These are phyloP conservation scores for Trifolium fragiferum DNA, from an alignment of 306 rosid genomes.

Conservation along the genomic window DNA sequence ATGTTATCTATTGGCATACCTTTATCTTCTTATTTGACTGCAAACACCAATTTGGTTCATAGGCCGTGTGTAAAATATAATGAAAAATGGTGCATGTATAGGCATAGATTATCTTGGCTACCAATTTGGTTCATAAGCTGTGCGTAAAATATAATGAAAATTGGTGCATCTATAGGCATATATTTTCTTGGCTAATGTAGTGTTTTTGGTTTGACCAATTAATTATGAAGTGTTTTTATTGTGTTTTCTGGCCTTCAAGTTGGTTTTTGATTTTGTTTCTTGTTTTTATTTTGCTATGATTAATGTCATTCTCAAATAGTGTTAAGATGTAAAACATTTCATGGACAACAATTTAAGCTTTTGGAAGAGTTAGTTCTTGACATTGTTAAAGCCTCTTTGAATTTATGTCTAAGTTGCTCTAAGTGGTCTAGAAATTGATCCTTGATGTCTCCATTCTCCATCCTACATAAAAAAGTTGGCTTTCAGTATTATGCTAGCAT, in stretches of 20 bases:
- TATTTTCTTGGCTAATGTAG: background rate
- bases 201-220: background rate
- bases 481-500: background rate
- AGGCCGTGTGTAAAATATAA: background rate
- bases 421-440: conserved; percentile 1
- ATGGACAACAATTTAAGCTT: background rate
- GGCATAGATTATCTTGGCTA: background rate
- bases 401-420: background rate
- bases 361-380: background rate
- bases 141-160: background rate
- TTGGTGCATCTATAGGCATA: conserved; percentile 1
- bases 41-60: background rate
- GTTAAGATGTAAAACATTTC: background rate
- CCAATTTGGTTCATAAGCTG: background rate
- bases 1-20: conserved; percentile 11
- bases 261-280: background rate
- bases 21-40: conserved; percentile 24
- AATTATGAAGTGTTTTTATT: background rate
- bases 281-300: conserved; percentile 13
- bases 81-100: background rate
- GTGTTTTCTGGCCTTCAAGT: background rate
- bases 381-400: conserved; percentile 1
- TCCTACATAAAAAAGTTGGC: background rate
- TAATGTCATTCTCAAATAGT: conserved; percentile 8
- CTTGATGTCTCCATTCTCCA: conserved; percentile 1